Percentiles rank a stretch among this genome's conserved stretches.
Conservation (phyloP, 768 basidiomycete species). For the Naganishia kalamii region DNA sequence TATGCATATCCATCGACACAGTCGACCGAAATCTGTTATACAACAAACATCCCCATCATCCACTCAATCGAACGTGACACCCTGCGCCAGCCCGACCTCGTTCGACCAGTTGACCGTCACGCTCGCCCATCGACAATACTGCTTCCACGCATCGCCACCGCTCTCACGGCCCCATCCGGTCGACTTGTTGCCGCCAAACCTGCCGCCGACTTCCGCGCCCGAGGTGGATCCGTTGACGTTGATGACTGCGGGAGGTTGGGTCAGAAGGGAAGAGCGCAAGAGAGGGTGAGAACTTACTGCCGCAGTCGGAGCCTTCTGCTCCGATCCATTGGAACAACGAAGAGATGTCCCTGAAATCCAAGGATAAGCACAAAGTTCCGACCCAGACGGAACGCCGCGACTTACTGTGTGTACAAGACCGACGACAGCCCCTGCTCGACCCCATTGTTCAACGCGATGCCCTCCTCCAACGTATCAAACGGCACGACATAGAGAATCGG, state of each 20-base stretch:
- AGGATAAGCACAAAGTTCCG: neutral
- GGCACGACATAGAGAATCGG: slow-evolving; percentile 77
- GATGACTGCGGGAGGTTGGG: slow-evolving; percentile 25
- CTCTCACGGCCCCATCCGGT: slow-evolving; percentile 75
- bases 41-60: too few relatives aligned
- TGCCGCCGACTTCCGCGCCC: slow-evolving; percentile 72
- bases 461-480: slow-evolving; percentile 59
- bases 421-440: slow-evolving; percentile 80
- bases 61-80: slow-evolving; percentile 65
- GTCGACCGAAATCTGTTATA: too few relatives aligned
- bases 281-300: slow-evolving; percentile 60
- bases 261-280: neutral
- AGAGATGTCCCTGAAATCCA: slow-evolving; percentile 66
- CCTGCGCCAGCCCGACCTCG: slow-evolving; percentile 83
- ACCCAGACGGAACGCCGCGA: neutral
- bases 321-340: slow-evolving; percentile 89
- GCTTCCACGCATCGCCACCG: slow-evolving; percentile 98
- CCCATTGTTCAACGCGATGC: slow-evolving; percentile 74
- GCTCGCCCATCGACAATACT: slow-evolving; percentile 54
- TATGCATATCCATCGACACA: too few relatives aligned
- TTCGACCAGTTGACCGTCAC: slow-evolving; percentile 91
- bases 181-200: slow-evolving; percentile 63
- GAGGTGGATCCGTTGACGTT: slow-evolving; percentile 64
- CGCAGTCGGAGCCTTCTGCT: slow-evolving; percentile 77
- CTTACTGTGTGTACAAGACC: slow-evolving; percentile 22